Base-by-base conservation (phyloP, 805 yeast species). In the Zygotorulaspora chibaensis region DNA sequence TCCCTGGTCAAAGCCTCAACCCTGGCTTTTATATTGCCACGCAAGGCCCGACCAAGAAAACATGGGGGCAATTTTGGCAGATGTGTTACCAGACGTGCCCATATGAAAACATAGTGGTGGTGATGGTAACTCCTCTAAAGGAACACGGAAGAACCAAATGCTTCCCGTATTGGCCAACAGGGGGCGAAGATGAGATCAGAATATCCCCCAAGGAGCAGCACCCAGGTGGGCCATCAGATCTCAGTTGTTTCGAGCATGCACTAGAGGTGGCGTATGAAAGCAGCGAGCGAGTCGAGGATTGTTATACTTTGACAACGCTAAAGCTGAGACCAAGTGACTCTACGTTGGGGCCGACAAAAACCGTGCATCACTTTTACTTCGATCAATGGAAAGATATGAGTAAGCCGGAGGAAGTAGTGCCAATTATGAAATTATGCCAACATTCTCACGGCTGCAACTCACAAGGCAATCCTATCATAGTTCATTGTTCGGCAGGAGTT, bases 401-500 rank as follows among this genome's bases (percentile, higher is more conserved):
- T 12, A 79, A 80, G 11, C 81, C 87, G 1, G 66, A 63, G 16
- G 69, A 67, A 13, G 52, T 70, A 36, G 50, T 63, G 1, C 66
- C 71, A 0, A 58, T 71, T 2, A 53, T 66, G 48, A 38, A 57
- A 9, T 45, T 71, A 26, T 59, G 65, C 29, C 49, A 51, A 3
- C 60, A 65, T 15, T 61, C 65, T 0, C 63, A 64, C 33, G 47
- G 51, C 1, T 47, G 68, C 20, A 65, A 65, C 38, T 49, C 55
- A 7, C 34, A 43, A 1, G 58, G 53, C 2, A 64, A 59, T 38
- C 91, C 93, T 16, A 72, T 82, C 1, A 68, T 89, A 36, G 86
- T 85, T 16, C 99, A 93, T 62, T 93, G 99, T 58, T 88, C 96
- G 4, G 99, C 99, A 0, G 99, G 99, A 1, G 91, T 95, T 49